Evolutionary conservation across 495 filamentous ascomycete genomes (phyloP), one percentile per base, ranked within the genome.

Genomic region (Aspergillus heteromorphus): DNA sequence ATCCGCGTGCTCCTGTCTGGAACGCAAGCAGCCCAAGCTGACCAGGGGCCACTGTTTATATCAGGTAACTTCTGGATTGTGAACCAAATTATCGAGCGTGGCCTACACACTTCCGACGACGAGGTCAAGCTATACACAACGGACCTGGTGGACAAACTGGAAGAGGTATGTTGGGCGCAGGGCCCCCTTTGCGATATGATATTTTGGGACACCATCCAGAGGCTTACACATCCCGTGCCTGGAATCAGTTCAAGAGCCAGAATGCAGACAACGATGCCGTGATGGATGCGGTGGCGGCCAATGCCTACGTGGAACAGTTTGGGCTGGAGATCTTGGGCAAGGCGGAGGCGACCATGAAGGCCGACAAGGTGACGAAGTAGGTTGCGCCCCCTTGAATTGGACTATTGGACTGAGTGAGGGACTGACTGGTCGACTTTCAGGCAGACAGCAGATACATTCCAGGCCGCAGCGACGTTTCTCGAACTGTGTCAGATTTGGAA

Each of bases 251-350:
- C 38, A 95, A 95, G 63, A 67, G 48, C 23, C 74, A 77, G n/a
- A 75, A 85, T 53, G 65, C 76, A 8, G 73, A 75, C 14, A 82
- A 87, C 66, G 90, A 92, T 60, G 83, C 92, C 1, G 73, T 91
- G n/a, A 74, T 76, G 2, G 92, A 97, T 68, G 88, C 93, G 58
- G 72, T 85, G 9, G 89, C 90, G 3, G 91, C 88, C 0, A 87
- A 88, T 64, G 91, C 91, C 51, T 96, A 95, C 63, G 85, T 96
- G 31, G 91, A 96, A 71, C 88, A 96, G 63, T 99, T 99, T 68
- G 92, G 83, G 7, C 74, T 89, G 57, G 87, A 95, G 65, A 89
- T 91, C 11, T 91, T 99, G 50, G 78, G 86, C 20, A 81, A 90
- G 53, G 95, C 88, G 5, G 88, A 95, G 48, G 82, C 86, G 18